Evolutionary conservation across 2,329 filamentous ascomycete genomes (phyloP).

Genomic region (Clarireedia homoeocarpa): DNA sequence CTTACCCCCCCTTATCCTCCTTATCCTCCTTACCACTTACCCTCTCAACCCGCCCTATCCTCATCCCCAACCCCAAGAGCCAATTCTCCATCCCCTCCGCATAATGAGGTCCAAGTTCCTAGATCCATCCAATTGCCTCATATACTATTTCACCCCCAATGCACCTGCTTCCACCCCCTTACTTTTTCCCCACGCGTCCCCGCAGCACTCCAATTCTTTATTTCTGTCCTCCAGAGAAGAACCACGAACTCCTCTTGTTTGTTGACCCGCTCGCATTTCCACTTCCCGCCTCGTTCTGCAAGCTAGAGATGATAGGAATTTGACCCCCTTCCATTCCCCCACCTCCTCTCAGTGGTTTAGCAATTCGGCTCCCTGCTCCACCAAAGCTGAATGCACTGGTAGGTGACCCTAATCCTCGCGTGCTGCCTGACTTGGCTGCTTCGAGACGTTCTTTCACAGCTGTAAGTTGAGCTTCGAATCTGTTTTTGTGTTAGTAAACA

Average conservation of each 20-base stretch:
- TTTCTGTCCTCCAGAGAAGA: conserved; percentile 30
- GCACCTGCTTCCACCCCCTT: not conserved
- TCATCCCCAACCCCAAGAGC: not conserved
- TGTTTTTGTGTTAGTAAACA: conserved; percentile 33
- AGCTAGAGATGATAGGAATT: conserved; percentile 48
- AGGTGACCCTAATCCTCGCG: conserved; percentile 67
- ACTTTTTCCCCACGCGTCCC: not conserved
- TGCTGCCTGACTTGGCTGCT: conserved; percentile 85
- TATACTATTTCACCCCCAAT: not conserved
- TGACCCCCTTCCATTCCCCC: conserved; percentile 31
- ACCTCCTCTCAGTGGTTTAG: conserved; percentile 60
- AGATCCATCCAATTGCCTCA: conserved; percentile 2
- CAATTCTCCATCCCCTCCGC: not conserved
- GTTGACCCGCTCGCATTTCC: conserved; percentile 14
- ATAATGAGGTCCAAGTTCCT: not conserved
- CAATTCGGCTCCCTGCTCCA: conserved; percentile 56
- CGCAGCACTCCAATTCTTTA: conserved; percentile 8
- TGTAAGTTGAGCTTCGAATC: conserved; percentile 94
- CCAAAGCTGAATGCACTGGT: conserved; percentile 64
- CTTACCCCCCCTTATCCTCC: not conserved
- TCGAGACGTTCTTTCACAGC: conserved; percentile 97
- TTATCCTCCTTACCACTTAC: no score
- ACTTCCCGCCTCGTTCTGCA: conserved; percentile 44
- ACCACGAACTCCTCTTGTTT: conserved; percentile 27
- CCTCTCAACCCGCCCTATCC: not conserved